A percentile compares a stretch with the other conserved stretches of the same genome.
Conservation (phyloP, 179 eudicot genomes). For the Spergularia azorica region DNA sequence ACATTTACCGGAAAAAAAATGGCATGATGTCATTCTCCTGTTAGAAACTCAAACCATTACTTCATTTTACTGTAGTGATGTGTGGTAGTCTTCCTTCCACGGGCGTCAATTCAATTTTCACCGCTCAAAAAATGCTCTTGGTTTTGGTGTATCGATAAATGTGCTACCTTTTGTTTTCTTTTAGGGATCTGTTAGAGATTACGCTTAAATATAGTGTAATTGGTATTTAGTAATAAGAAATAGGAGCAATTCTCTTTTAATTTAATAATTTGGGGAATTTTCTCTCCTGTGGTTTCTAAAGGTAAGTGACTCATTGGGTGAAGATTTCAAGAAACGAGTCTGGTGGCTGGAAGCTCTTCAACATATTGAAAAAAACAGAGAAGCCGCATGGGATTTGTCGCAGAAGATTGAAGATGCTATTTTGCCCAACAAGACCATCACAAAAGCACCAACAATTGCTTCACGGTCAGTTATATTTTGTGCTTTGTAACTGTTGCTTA, state of each 20-base stretch:
- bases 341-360: constrained; percentile 91
- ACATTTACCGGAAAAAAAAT: background rate
- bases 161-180: background rate
- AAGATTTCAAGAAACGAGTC: constrained; percentile 38
- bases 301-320: constrained; percentile 53
- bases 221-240: background rate
- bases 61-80: background rate
- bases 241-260: background rate
- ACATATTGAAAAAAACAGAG: constrained; percentile 63
- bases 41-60: background rate
- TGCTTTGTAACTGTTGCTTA: constrained; percentile 12
- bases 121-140: background rate
- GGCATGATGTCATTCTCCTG: background rate
- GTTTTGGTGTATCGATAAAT: background rate
- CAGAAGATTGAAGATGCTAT: constrained; percentile 78
- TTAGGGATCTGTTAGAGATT: background rate
- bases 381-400: constrained; percentile 51
- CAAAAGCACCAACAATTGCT: constrained; percentile 53
- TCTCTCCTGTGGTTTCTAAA: constrained; percentile 33
- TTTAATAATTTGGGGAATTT: background rate
- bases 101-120: background rate
- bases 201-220: background rate
- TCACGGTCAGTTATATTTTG: constrained; percentile 49
- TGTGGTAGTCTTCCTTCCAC: background rate
- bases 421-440: constrained; percentile 52